Conservation (phyloP, 345 rosid genomes). For the Anacardium occidentale region DNA sequence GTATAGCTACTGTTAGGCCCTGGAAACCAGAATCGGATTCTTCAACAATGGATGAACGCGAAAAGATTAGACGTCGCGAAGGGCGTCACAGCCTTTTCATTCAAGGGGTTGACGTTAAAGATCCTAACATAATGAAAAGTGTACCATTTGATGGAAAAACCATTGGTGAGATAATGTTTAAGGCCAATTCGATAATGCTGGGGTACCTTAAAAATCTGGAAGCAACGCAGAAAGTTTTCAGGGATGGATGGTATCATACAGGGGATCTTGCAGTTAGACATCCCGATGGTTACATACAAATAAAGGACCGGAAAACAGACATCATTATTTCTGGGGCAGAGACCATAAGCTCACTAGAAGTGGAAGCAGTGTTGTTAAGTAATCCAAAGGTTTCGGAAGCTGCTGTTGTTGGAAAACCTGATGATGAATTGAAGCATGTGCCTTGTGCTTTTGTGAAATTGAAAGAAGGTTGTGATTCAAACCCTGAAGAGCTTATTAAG, state of each 20-base stretch:
- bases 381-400: constrained; percentile 44
- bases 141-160: constrained; percentile 55
- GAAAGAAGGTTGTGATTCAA: constrained; percentile 32
- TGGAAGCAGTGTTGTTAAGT: constrained; percentile 38
- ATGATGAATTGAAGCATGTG: constrained; percentile 26
- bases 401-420: constrained; percentile 44
- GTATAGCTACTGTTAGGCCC: constrained; percentile 41
- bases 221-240: constrained; percentile 50
- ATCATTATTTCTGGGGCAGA: constrained; percentile 24
- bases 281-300: constrained; percentile 47
- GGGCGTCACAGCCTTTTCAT: constrained; percentile 35
- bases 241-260: constrained; percentile 60
- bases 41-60: background rate
- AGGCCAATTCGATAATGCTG: constrained; percentile 52
- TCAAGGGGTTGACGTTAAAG: constrained; percentile 53
- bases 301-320: constrained; percentile 62
- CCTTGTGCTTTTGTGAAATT: constrained; percentile 51
- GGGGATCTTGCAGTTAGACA: constrained; percentile 54
- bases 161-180: constrained; percentile 57
- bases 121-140: constrained; percentile 45
- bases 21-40: constrained; percentile 25
- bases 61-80: constrained; percentile 16
- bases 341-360: constrained; percentile 46
- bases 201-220: constrained; percentile 50
- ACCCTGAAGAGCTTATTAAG: constrained; percentile 33